Evolutionary conservation across 2,329 filamentous ascomycete genomes (phyloP).

Genomic region (Trichoderma aggressivum): DNA sequence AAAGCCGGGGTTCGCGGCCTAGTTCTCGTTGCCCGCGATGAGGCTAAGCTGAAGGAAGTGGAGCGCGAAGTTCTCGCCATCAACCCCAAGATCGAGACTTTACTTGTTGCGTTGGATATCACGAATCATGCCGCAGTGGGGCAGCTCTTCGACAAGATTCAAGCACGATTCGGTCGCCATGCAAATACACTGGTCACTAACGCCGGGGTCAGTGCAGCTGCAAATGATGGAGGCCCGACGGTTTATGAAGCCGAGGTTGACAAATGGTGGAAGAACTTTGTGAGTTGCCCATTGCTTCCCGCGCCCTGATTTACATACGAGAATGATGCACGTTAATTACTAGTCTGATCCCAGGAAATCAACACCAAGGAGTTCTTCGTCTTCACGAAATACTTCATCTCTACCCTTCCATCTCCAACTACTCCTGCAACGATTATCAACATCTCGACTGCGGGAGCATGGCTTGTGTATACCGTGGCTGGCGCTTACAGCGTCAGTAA

Average conservation of each 20-base stretch:
- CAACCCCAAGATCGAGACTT: not conserved
- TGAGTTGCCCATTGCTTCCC: not conserved
- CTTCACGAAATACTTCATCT: not conserved
- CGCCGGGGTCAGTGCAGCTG: not conserved
- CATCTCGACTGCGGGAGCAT: not conserved
- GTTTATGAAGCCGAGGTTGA: not conserved
- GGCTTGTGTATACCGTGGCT: not conserved
- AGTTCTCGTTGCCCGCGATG: slow-evolving; percentile 2
- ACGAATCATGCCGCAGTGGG: not conserved
- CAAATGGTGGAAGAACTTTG: slow-evolving; percentile 3
- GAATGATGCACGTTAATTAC: not conserved
- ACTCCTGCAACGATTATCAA: not conserved
- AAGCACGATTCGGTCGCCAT: not conserved
- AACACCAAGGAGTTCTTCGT: not conserved
- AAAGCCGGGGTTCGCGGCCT: not conserved
- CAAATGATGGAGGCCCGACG: not conserved
- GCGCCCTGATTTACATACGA: not conserved
- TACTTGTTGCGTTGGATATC: slow-evolving; percentile 1
- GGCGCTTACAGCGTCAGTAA: slow-evolving; percentile 5
- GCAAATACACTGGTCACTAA: not conserved
- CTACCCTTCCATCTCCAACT: not conserved
- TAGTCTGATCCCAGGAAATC: not conserved
- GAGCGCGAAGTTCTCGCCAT: not conserved
- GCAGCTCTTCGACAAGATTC: not conserved
- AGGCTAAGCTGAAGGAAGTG: not conserved